phyloP scores from a whole-genome alignment of 345 rosid species.

The Mangifera indica region DNA sequence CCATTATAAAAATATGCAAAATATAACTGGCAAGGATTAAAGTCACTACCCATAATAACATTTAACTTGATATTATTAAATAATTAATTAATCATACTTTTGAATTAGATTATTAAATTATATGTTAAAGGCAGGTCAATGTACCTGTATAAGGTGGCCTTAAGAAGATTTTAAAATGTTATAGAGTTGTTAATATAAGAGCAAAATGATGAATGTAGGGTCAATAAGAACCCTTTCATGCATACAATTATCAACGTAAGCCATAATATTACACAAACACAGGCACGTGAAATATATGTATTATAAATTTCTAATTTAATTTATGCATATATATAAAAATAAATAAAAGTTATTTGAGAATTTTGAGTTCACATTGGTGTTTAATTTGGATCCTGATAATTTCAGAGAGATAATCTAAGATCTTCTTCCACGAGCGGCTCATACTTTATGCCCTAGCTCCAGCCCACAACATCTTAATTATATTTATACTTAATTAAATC shows the following conservation, averaged over 20 bases:
- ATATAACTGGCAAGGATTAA: background rate
- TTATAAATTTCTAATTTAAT: no score
- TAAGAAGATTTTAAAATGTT: no score
- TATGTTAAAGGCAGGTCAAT: no score
- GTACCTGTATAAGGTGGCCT: background rate
- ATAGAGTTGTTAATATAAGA: background rate
- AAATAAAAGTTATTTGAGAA: no score
- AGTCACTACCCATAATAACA: no score
- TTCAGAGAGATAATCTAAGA: conserved; percentile 9
- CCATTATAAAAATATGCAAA: background rate
- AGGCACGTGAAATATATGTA: conserved; percentile 5
- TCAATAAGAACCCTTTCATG: conserved; percentile 14
- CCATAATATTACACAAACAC: background rate
- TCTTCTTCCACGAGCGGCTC: conserved; percentile 31
- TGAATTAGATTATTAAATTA: no score
- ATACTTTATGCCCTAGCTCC: conserved; percentile 25
- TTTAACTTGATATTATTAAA: no score
- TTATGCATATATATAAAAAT: no score
- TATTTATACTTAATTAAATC: no score
- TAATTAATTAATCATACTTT: no score
- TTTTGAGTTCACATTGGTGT: no score
- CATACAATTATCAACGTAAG: conserved; percentile 19
- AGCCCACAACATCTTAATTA: conserved; percentile 29
- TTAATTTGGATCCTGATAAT: no score
- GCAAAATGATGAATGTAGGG: conserved; percentile 5